phyloP scores from a whole-genome alignment of 192 early-diverging fungal genomes.

The Podila horticola region DNA sequence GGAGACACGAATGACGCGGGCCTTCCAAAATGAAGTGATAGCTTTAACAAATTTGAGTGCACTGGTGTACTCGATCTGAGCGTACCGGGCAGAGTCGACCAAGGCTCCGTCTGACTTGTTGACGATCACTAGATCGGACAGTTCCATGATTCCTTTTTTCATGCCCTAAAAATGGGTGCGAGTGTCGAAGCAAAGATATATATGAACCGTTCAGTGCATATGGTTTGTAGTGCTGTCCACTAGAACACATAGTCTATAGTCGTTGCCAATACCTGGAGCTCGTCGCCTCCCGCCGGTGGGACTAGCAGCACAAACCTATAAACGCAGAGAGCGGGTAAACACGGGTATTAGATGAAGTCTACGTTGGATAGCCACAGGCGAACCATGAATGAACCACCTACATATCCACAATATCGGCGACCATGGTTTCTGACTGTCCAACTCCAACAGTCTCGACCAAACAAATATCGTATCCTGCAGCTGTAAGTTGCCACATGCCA shows the following conservation, averaged over 20 bases:
- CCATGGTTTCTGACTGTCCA: conserved; percentile 89
- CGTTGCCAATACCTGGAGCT: conserved; percentile 68
- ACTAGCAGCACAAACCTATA: conserved; percentile 77
- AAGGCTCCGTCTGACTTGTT: conserved; percentile 85
- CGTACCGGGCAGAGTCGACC: conserved; percentile 67
- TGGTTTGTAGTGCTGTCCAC: neutral
- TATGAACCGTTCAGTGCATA: neutral
- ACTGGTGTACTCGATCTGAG: conserved; percentile 74
- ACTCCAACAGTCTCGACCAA: conserved; percentile 90
- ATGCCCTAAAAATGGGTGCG: conserved; percentile 62
- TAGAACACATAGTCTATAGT: too few relatives aligned
- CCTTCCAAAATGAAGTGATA: conserved; percentile 52
- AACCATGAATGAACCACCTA: conserved; percentile 8
- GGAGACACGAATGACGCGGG: conserved; percentile 68
- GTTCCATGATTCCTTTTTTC: conserved; percentile 90
- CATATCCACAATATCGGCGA: conserved; percentile 90
- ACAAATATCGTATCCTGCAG: conserved; percentile 81
- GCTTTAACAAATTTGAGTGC: conserved; percentile 75
- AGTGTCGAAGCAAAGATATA: neutral
- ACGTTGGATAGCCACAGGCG: neutral
- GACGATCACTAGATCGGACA: conserved; percentile 83
- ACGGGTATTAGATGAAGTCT: neutral
- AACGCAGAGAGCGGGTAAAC: neutral
- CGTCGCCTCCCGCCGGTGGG: conserved; percentile 86
- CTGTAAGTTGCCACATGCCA: conserved; percentile 41